Evolutionary conservation across 2,329 filamentous ascomycete species (phyloP).

Genomic region (Gaeumannomyces tritici): DNA sequence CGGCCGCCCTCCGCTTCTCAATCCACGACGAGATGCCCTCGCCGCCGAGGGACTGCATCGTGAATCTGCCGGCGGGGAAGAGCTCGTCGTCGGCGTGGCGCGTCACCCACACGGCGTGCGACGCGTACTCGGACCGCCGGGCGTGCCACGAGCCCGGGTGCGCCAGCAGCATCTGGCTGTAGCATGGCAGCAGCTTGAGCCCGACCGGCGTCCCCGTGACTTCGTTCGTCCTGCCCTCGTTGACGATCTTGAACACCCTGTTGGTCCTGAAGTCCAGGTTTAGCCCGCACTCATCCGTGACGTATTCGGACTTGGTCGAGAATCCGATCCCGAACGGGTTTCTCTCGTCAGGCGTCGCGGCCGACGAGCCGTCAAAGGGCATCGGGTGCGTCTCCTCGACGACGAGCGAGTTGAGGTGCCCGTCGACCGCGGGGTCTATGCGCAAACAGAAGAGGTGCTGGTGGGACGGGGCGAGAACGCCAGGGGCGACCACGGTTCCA

Average conservation of each 20-base stretch:
- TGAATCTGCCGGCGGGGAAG: slow-evolving; percentile 31
- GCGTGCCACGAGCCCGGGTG: slow-evolving; percentile 28
- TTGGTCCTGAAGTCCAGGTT: slow-evolving; percentile 41
- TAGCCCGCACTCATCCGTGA: slow-evolving; percentile 33
- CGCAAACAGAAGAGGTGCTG: slow-evolving; percentile 60
- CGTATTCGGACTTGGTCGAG: slow-evolving; percentile 27
- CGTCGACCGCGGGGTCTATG: slow-evolving; percentile 56
- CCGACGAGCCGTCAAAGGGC: slow-evolving; percentile 14
- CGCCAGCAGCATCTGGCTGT: slow-evolving; percentile 35
- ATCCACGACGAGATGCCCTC: slow-evolving; percentile 30
- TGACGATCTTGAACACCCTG: slow-evolving; percentile 37
- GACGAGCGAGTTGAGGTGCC: slow-evolving; percentile 42
- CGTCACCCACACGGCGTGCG: slow-evolving; percentile 35
- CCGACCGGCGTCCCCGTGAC: slow-evolving; percentile 33
- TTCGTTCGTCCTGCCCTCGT: slow-evolving; percentile 29
- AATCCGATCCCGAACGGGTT: slow-evolving; percentile 46
- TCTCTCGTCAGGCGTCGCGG: slow-evolving; percentile 12
- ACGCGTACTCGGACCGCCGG: slow-evolving; percentile 29
- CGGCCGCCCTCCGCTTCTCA: slow-evolving; percentile 16
- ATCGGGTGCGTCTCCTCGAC: slow-evolving; percentile 29
- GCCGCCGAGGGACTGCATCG: slow-evolving; percentile 35
- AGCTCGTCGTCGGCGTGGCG: slow-evolving; percentile 30
- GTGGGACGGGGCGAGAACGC: slow-evolving; percentile 58
- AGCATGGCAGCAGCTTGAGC: slow-evolving; percentile 32
- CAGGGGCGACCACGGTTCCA: slow-evolving; percentile 54